Base-by-base conservation (phyloP, 106 monocot genomes). In the Acanthochlamys bracteata region DNA sequence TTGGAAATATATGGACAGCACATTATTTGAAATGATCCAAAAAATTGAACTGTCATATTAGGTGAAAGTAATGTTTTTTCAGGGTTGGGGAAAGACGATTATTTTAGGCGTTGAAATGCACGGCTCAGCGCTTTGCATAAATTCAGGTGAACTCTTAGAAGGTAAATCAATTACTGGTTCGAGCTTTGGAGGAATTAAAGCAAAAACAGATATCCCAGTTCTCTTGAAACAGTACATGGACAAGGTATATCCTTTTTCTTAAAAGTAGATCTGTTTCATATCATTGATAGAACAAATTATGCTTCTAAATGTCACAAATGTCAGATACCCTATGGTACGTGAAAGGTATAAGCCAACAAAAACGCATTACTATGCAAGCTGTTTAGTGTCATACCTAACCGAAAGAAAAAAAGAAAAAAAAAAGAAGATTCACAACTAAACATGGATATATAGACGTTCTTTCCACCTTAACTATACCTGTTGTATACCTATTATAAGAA, bases 21-120 rank as follows among this genome's bases (percentile, higher is more conserved):
- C 45, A 46, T 14, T 46, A 46, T 8, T 46, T 46, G 14, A 46
- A 10, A 14, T 46, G 45, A 10, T 8, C 8, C 14, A 14, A 46
- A 14, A 46, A 14, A 46, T 46, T 46, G 45, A 10, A 10, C 8
- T 46, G 45, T 10, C 45, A 46, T 46, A 8, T 46, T 46, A 8
- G 14, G 14, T 33, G 33, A 1, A 33, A 33, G 6, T 33, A 6
- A 33, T 33, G 1, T 6, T 33, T 6, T 3, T 49, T 21, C 26
- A 72, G 72, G 72, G 72, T 43, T 55, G 80, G 80, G 93, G 93
- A 2, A 86, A 89, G 60, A 93, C 89, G 15, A 75, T 93, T 12
- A 68, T 93, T 70, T 69, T 96, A 25, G 95, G 95, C 0, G 76
- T 90, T 57, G 84, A 96, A 66, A 85, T 77, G 87, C 76, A 88